These are phyloP conservation scores for Mycena kentingensis DNA, from an alignment of 768 basidiomycete genomes.

Conservation along the genomic window DNA sequence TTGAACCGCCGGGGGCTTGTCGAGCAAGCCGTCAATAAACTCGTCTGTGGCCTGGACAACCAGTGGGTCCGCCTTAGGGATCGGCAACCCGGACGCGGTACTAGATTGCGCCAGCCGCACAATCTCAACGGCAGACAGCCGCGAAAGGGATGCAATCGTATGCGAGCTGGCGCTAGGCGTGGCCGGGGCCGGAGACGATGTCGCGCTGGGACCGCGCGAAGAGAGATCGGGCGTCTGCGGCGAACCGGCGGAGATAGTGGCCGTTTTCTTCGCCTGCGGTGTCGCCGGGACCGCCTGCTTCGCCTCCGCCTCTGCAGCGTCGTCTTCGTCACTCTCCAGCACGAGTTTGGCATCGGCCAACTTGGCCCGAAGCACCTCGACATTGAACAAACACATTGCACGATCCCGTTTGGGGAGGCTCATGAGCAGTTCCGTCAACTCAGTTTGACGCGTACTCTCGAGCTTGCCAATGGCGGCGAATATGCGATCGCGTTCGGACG, in stretches of 20 bases:
- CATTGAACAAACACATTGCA: constrained; percentile 89
- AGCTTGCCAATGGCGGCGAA: constrained; percentile 63
- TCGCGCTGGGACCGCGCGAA: constrained; percentile 70
- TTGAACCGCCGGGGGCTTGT: constrained; percentile 57
- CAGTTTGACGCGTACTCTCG: constrained; percentile 58
- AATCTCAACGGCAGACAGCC: constrained; percentile 75
- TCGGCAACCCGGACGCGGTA: constrained; percentile 51
- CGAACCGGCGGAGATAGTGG: constrained; percentile 45
- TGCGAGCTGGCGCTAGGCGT: constrained; percentile 56
- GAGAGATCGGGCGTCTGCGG: constrained; percentile 80
- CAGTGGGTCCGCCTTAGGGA: constrained; percentile 71
- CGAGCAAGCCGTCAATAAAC: constrained; percentile 65
- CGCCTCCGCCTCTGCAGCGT: constrained; percentile 31
- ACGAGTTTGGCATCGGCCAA: constrained; percentile 81
- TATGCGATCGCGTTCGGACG: constrained; percentile 78
- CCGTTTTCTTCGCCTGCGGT: constrained; percentile 63
- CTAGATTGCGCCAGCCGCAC: constrained; percentile 61
- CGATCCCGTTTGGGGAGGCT: constrained; percentile 86
- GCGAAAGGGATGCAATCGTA: constrained; percentile 72
- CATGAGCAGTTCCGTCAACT: constrained; percentile 81
- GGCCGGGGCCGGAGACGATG: constrained; percentile 67
- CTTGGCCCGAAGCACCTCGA: constrained; percentile 75
- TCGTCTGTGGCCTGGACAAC: constrained; percentile 70
- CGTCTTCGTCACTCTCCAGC: constrained; percentile 69
- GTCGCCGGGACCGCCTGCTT: constrained; percentile 48